phyloP scores from a whole-genome alignment of 2,329 filamentous ascomycete species.

The Ascochyta pisi region DNA sequence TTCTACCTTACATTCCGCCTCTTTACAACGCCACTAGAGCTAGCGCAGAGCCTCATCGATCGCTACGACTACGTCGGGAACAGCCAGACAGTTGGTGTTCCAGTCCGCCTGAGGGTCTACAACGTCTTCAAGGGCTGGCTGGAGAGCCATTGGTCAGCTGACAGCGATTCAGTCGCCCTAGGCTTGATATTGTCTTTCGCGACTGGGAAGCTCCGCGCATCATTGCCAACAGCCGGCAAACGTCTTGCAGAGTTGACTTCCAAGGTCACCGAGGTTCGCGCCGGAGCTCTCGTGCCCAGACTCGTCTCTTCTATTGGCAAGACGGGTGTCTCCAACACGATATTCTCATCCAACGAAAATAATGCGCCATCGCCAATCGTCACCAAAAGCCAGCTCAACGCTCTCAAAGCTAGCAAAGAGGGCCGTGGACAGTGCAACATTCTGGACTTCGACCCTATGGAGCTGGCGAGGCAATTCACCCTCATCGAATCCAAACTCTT shows the following conservation, averaged over 20 bases:
- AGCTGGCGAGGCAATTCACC: conserved; percentile 90
- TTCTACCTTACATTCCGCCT: conserved; percentile 97
- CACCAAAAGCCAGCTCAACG: conserved; percentile 76
- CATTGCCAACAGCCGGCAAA: conserved; percentile 78
- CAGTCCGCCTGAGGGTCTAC: conserved; percentile 89
- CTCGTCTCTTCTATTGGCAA: conserved; percentile 87
- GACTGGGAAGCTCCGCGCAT: conserved; percentile 69
- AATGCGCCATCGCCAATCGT: conserved; percentile 74
- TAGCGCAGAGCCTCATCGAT: conserved; percentile 84
- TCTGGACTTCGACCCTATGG: conserved; percentile 88
- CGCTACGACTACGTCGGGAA: conserved; percentile 92
- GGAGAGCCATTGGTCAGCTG: conserved; percentile 90
- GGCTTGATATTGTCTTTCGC: conserved; percentile 81
- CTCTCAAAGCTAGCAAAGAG: conserved; percentile 76
- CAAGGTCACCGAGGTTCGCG: conserved; percentile 76
- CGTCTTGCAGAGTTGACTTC: conserved; percentile 81
- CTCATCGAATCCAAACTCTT: conserved; percentile 91
- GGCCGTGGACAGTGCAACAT: conserved; percentile 75
- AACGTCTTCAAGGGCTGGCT: conserved; percentile 98
- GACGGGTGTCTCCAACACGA: conserved; percentile 76
- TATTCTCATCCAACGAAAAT: conserved; percentile 73
- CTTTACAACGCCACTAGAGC: conserved; percentile 80
- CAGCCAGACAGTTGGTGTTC: conserved; percentile 73
- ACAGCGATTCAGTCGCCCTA: conserved; percentile 79
- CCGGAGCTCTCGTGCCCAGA: conserved; percentile 76